Evolutionary conservation across 2,329 filamentous ascomycete species (phyloP).

Genomic region (Epichloe bromicola): DNA sequence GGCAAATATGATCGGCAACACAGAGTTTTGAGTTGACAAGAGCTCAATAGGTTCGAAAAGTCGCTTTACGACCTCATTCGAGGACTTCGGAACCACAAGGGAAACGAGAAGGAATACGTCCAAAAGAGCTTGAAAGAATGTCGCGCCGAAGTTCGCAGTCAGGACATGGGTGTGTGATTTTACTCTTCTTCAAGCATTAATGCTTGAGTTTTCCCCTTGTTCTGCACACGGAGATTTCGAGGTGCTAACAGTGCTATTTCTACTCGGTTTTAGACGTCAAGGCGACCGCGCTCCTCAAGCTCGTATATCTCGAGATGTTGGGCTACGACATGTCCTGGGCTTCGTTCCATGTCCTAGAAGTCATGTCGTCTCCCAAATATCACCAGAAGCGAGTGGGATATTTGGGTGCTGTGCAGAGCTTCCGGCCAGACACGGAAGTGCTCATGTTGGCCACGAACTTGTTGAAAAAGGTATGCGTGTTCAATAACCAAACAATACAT

Average conservation of each 20-base stretch:
- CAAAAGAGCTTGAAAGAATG: constrained; percentile 91
- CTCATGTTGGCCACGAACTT: constrained; percentile 95
- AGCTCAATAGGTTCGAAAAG: constrained; percentile 77
- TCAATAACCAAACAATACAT: not conserved
- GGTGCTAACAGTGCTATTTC: not conserved
- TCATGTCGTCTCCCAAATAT: constrained; percentile 95
- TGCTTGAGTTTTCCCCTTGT: not conserved
- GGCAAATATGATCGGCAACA: not conserved
- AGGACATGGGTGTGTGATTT: constrained; percentile 66
- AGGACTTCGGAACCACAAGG: constrained; percentile 89
- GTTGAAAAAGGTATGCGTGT: constrained; percentile 67
- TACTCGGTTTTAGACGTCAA: constrained; percentile 57
- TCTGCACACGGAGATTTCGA: too few relatives aligned
- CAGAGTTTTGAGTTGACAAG: not conserved
- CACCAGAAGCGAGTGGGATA: constrained; percentile 93
- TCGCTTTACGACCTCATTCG: constrained; percentile 97
- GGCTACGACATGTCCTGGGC: constrained; percentile 99
- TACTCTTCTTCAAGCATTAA: not conserved
- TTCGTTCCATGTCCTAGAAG: constrained; percentile 93
- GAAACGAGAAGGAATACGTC: constrained; percentile 89
- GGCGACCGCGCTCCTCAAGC: constrained; percentile 86
- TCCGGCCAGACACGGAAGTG: constrained; percentile 88
- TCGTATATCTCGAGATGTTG: constrained; percentile 98
- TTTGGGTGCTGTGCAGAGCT: constrained; percentile 89
- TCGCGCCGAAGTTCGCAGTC: constrained; percentile 76